Evolutionary conservation across 169 alveolate species (phyloP), one percentile per base, ranked within the genome.

Genomic region (Condylostoma magnum): DNA sequence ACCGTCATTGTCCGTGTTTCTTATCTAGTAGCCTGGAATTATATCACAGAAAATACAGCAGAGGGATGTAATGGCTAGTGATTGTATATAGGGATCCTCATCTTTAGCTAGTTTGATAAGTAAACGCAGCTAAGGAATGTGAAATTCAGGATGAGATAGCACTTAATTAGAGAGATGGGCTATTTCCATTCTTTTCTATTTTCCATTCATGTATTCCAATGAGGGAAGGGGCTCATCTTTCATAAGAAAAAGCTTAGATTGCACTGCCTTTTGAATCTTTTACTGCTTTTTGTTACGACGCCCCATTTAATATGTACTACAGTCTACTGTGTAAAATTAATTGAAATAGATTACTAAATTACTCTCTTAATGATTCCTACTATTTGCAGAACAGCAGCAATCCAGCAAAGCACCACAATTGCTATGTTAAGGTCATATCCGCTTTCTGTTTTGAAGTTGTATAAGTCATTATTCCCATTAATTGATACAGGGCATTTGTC

Each of bases 281-380:
- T 52, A 52, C 15, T n/a, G 57, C 3, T 60, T 60, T 28, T 60
- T 60, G 28, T 60, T 60, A 15, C 56, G 36, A 10, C 71, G 15
- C 20, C 71, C 71, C 71, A 60, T 60, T 15, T 60, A 41, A 41
- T n/a, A n/a, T n/a, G n/a, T n/a, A n/a, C n/a, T n/a, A n/a, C n/a
- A n/a, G n/a, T n/a, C n/a, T n/a, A n/a, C n/a, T n/a, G n/a, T n/a
- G n/a, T n/a, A n/a, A n/a, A n/a, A n/a, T n/a, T n/a, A n/a, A n/a
- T n/a, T n/a, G n/a, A n/a, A n/a, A n/a, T n/a, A n/a, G n/a, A n/a
- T n/a, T n/a, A n/a, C n/a, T n/a, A n/a, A n/a, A n/a, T n/a, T n/a
- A n/a, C n/a, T n/a, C n/a, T n/a, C n/a, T n/a, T n/a, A n/a, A n/a
- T n/a, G n/a, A n/a, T n/a, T n/a, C n/a, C n/a, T n/a, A n/a, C n/a